Percentiles rank a stretch among this genome's conserved stretches.
These are phyloP conservation scores for Acanthamoeba healyi DNA, from an alignment of 208 protist genomes.

Conservation along the genomic window DNA sequence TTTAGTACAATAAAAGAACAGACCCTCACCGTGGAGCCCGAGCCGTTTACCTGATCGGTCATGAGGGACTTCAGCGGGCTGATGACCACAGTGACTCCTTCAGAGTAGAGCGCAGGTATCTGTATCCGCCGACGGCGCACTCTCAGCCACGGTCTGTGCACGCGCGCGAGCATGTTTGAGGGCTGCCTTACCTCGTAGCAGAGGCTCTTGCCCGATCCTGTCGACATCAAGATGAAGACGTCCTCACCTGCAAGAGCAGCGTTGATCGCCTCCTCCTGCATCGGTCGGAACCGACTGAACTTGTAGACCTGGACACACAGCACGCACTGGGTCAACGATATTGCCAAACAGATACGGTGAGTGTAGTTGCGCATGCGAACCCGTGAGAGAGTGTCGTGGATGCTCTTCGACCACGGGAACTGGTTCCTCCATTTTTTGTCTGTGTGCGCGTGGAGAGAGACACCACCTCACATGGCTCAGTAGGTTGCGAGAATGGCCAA, in stretches of 20 bases:
- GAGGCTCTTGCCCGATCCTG: constrained; percentile 86
- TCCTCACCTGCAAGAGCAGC: constrained; percentile 72
- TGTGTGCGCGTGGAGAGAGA: background rate
- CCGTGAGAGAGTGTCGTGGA: background rate
- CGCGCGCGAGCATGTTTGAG: too few species aligned
- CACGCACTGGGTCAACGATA: background rate
- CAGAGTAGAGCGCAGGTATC: background rate
- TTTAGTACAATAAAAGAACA: too few species aligned
- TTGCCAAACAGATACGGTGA: background rate
- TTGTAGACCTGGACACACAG: background rate
- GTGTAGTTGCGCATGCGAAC: background rate
- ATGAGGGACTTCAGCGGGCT: background rate
- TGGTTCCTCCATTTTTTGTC: background rate
- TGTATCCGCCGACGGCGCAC: too few species aligned
- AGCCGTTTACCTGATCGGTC: constrained; percentile 29
- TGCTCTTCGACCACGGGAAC: background rate
- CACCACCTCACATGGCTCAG: background rate
- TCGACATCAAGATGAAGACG: constrained; percentile 82
- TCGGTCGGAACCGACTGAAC: background rate
- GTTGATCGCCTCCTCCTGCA: constrained; percentile 72
- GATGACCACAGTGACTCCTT: background rate
- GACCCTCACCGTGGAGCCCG: too few species aligned
- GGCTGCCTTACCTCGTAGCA: constrained; percentile 86
- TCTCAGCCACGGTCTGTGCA: too few species aligned
- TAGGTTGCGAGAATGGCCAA: too few species aligned